Base-by-base conservation (phyloP, 2,329 filamentous ascomycete genomes). In the Calonectria hongkongensis region DNA sequence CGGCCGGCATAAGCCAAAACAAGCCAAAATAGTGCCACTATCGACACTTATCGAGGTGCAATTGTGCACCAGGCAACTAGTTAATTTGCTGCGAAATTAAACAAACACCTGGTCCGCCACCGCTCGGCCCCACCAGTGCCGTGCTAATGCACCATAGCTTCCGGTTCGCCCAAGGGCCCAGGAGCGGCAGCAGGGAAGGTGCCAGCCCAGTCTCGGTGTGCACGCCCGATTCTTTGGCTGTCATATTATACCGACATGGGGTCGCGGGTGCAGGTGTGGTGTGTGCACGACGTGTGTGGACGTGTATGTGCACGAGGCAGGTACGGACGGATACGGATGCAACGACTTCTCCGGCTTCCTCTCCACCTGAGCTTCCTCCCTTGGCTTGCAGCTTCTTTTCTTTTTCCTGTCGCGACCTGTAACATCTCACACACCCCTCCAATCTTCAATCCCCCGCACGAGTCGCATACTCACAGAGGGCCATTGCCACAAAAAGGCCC, bases 1-100 rank as follows among this genome's bases (percentile, higher is more conserved):
- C 45, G n/a, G 43, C 16, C 33, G 33, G 33, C 33, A 36, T 36
- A 36, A 36, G 33, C 33, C 33, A 6, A 36, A 36, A 12, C 33
- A 18, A 28, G 13, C 27, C 4, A 39, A 47, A 47, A 63, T 63
- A 41, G 43, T 25, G 41, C 58, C 21, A 63, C 41, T n/a, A 21
- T 9, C n/a, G n/a, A 21, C 4, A 58, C 33, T 28, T 45, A 63
- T 54, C 54, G n/a, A 36, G 39, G 33, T 60, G 25, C 33, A 36
- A 25, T 33, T 41, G 63, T 48, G 47, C 50, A 51, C 50, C 65
- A 67, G 54, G n/a, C 25, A 36, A 25, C 54, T 60, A 41, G 54
- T 60, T 60, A 60, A 60, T 60, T 60, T 51, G 21, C 54, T 41
- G 66, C 25, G 36, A 68, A 68, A 68, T 68, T 68, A 51, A 68